A percentile compares a stretch with the other conserved stretches of the same genome.
Evolutionary conservation across 2,329 filamentous ascomycete species (phyloP).

Genomic region (Cytospora paraplurivora): DNA sequence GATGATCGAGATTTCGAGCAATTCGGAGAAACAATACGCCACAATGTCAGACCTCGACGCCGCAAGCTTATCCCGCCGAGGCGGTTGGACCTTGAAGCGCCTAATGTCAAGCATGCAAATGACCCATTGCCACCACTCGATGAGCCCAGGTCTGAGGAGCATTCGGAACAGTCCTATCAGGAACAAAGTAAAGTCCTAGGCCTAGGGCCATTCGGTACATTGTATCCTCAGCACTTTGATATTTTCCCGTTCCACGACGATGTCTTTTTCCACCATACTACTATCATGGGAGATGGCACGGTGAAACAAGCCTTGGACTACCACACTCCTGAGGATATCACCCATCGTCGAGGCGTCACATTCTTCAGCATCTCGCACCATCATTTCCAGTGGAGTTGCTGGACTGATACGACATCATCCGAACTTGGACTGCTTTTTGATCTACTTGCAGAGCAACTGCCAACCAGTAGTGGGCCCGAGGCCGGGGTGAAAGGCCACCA

Average conservation of each 20-base stretch:
- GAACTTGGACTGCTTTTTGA: constrained; percentile 65
- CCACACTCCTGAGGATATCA: background rate
- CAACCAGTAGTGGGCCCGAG: constrained; percentile 32
- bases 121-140: constrained; percentile 49
- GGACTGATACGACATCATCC: constrained; percentile 61
- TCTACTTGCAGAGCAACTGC: constrained; percentile 52
- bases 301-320: constrained; percentile 44
- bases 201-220: constrained; percentile 61
- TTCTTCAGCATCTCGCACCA: constrained; percentile 53
- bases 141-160: constrained; percentile 31
- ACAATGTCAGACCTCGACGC: constrained; percentile 37
- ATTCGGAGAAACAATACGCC: constrained; percentile 21
- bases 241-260: constrained; percentile 58
- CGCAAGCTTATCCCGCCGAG: constrained; percentile 49
- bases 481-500: constrained; percentile 26
- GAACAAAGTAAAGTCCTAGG: constrained; percentile 49
- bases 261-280: constrained; percentile 62
- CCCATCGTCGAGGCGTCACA: constrained; percentile 37
- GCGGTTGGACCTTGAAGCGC: constrained; percentile 51
- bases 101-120: constrained; percentile 55
- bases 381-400: constrained; percentile 55
- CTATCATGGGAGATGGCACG: constrained; percentile 58
- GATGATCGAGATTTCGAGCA: background rate
- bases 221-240: constrained; percentile 65
- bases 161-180: constrained; percentile 29